phyloP scores from a whole-genome alignment of 2,329 filamentous ascomycete species.

The Echinosphaeria canescens region DNA sequence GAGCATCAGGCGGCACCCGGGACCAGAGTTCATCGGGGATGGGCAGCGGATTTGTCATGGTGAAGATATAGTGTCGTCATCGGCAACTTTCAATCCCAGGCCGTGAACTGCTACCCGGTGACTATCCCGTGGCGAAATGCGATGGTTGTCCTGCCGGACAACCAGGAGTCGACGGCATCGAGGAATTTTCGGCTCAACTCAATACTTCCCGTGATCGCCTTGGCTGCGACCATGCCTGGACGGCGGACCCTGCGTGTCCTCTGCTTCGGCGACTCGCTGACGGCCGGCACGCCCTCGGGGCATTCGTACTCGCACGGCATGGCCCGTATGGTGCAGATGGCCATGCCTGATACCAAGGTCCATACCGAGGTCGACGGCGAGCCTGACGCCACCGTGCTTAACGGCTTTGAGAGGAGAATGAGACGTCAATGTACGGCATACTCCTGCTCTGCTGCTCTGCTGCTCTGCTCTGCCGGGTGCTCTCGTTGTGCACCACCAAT shows the following conservation, averaged over 20 bases:
- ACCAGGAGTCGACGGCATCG: not conserved
- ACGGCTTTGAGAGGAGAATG: too few species aligned
- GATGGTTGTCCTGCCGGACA: not conserved
- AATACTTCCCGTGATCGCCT: constrained; percentile 1
- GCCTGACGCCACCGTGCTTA: constrained; percentile 8
- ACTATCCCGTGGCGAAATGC: not conserved
- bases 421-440: too few species aligned
- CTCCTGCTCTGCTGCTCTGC: too few species aligned
- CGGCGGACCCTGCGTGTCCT: constrained; percentile 24
- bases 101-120: not conserved
- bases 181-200: too few species aligned
- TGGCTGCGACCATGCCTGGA: constrained; percentile 3
- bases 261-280: constrained; percentile 45
- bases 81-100: not conserved
- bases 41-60: too few species aligned
- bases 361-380: constrained; percentile 9
- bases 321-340: constrained; percentile 18
- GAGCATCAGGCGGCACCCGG: too few species aligned
- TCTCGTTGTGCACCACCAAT: too few species aligned
- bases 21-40: too few species aligned
- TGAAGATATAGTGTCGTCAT: too few species aligned
- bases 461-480: too few species aligned
- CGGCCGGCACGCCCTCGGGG: constrained; percentile 25
- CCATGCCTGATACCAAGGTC: constrained; percentile 14
- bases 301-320: constrained; percentile 33